phyloP scores from a whole-genome alignment of 1,284 basidiomycete species.

The Ustilago trichophora region DNA sequence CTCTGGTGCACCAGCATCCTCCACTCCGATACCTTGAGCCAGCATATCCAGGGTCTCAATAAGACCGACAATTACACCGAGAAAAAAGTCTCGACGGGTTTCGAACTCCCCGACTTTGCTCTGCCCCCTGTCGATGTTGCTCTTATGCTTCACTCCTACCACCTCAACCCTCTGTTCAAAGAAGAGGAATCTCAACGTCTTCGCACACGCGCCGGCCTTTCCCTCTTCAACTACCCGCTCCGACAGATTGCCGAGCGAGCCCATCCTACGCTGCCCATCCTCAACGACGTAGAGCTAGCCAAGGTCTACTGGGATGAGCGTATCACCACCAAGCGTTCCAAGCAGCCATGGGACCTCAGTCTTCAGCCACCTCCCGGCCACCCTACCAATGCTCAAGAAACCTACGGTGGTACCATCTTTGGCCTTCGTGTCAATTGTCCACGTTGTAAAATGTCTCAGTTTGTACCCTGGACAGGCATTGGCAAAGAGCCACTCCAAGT shows the following conservation, averaged over 20 bases:
- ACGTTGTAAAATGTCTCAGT: conserved; percentile 14
- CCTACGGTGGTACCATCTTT: conserved; percentile 32
- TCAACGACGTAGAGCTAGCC: conserved; percentile 27
- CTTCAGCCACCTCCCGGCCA: conserved; percentile 35
- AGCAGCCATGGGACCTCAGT: conserved; percentile 38
- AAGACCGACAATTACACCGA: not conserved
- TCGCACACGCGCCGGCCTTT: conserved; percentile 10
- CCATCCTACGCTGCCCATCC: conserved; percentile 33
- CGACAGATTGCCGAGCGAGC: conserved; percentile 22
- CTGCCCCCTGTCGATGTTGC: conserved; percentile 55
- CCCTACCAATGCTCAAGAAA: conserved; percentile 35
- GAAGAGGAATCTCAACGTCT: conserved; percentile 33
- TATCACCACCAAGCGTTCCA: conserved; percentile 19
- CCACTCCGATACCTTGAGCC: conserved; percentile 5
- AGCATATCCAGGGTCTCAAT: not conserved
- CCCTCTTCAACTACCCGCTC: conserved; percentile 32
- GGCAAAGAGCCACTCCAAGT: conserved; percentile 25
- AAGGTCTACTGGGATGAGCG: conserved; percentile 13
- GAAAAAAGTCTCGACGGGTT: not conserved
- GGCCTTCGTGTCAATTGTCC: conserved; percentile 38
- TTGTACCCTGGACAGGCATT: conserved; percentile 37
- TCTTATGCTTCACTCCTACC: conserved; percentile 52
- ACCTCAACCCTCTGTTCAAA: conserved; percentile 41
- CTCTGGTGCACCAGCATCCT: conserved; percentile 43
- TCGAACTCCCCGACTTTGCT: conserved; percentile 26